Percentiles rank a stretch among this genome's conserved stretches.
phyloP scores from a whole-genome alignment of 73 alveolate genomes.

The Tetrahymena elliotti region DNA sequence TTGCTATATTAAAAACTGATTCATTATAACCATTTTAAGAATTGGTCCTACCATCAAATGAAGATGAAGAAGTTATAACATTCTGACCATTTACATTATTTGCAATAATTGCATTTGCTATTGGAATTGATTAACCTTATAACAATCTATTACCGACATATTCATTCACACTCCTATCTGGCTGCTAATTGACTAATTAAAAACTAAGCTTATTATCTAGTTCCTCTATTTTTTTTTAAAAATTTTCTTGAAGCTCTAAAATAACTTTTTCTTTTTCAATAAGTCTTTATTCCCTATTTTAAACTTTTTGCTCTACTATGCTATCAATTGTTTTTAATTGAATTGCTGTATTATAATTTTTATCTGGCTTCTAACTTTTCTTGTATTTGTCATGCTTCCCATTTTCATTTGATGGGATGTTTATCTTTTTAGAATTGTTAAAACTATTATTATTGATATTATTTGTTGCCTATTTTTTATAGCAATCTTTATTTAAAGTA shows the following conservation, averaged over 20 bases:
- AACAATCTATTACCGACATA: neutral
- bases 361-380: neutral
- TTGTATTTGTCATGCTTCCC: neutral
- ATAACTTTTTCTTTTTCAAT: neutral
- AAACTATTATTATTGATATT: neutral
- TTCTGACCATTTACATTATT: neutral
- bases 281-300: neutral
- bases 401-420: neutral
- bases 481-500: neutral
- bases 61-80: neutral
- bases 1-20: neutral
- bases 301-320: neutral
- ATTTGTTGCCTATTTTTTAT: neutral
- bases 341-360: neutral
- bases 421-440: neutral
- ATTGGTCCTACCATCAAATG: neutral
- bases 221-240: neutral
- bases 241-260: neutral
- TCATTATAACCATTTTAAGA: neutral
- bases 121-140: neutral
- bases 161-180: neutral
- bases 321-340: neutral
- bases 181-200: neutral
- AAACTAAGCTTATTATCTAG: neutral
- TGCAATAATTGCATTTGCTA: neutral